phyloP scores from a whole-genome alignment of 306 rosid genomes.

The Calophaca sinica region DNA sequence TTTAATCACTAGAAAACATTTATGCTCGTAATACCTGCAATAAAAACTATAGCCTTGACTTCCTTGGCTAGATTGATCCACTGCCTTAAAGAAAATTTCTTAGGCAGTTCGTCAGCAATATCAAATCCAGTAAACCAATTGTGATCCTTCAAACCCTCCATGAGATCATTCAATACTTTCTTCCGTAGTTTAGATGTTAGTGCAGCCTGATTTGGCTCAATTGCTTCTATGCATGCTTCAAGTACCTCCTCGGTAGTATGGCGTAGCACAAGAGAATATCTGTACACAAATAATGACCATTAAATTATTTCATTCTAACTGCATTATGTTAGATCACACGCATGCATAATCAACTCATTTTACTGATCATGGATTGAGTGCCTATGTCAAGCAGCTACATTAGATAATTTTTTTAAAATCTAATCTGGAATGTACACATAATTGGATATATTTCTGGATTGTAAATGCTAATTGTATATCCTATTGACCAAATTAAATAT shows the following conservation, averaged over 20 bases:
- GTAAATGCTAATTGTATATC: conserved; percentile 18
- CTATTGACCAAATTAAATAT: not conserved
- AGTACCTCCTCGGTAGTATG: conserved; percentile 99
- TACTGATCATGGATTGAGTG: conserved; percentile 16
- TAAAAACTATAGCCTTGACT: conserved; percentile 80
- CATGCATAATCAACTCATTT: conserved; percentile 19
- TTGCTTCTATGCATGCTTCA: conserved; percentile 85
- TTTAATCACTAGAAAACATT: conserved; percentile 34
- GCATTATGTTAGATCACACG: conserved; percentile 13
- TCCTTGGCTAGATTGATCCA: conserved; percentile 89
- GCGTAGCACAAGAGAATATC: conserved; percentile 91
- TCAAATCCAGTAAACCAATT: conserved; percentile 89
- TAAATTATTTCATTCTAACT: conserved; percentile 21
- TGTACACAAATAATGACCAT: conserved; percentile 48
- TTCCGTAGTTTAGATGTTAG: conserved; percentile 76
- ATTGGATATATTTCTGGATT: conserved; percentile 33
- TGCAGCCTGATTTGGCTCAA: conserved; percentile 82
- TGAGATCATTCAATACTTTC: conserved; percentile 72
- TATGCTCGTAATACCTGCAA: conserved; percentile 67
- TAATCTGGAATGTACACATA: conserved; percentile 27
- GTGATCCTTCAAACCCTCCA: conserved; percentile 72
- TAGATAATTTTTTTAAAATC: not conserved
- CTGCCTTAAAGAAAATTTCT: conserved; percentile 65
- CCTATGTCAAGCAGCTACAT: conserved; percentile 17
- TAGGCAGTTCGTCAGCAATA: conserved; percentile 70